phyloP scores from a whole-genome alignment of 768 basidiomycete genomes.

The Lactarius quietus region DNA sequence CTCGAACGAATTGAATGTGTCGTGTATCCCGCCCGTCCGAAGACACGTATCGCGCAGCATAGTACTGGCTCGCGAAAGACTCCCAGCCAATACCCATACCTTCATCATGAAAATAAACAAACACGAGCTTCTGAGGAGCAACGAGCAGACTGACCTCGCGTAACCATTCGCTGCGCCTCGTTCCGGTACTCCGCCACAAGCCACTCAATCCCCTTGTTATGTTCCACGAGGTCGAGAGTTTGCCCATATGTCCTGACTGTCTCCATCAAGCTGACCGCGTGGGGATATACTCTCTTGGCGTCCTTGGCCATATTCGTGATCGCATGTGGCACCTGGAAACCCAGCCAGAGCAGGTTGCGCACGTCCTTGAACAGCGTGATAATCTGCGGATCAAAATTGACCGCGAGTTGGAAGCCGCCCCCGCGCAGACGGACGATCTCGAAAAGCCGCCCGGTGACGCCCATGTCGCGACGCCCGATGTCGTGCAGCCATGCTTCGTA shows the following conservation, averaged over 20 bases:
- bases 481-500: slow-evolving; percentile 97
- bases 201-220: slow-evolving; percentile 89
- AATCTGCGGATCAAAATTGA: slow-evolving; percentile 98
- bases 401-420: slow-evolving; percentile 80
- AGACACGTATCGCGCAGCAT: slow-evolving; percentile 70
- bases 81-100: slow-evolving; percentile 98
- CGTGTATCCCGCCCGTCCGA: slow-evolving; percentile 81
- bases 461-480: slow-evolving; percentile 90
- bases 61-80: slow-evolving; percentile 92
- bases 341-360: slow-evolving; percentile 91
- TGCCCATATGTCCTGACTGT: slow-evolving; percentile 98
- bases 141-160: slow-evolving; percentile 57
- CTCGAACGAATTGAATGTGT: slow-evolving; percentile 91
- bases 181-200: slow-evolving; percentile 93
- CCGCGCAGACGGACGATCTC: slow-evolving; percentile 79
- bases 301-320: slow-evolving; percentile 98
- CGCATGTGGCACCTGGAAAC: slow-evolving; percentile 92
- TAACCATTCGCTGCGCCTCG: slow-evolving; percentile 90
- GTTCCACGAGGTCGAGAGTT: slow-evolving; percentile 87
- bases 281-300: slow-evolving; percentile 96
- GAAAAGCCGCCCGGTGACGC: slow-evolving; percentile 86
- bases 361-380: slow-evolving; percentile 99
- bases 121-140: neutral
- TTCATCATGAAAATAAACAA: slow-evolving; percentile 31
- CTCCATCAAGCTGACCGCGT: slow-evolving; percentile 98